These are phyloP conservation scores for Colletotrichum sp. DNA, from an alignment of 2,329 filamentous ascomycete species.

Conservation along the genomic window DNA sequence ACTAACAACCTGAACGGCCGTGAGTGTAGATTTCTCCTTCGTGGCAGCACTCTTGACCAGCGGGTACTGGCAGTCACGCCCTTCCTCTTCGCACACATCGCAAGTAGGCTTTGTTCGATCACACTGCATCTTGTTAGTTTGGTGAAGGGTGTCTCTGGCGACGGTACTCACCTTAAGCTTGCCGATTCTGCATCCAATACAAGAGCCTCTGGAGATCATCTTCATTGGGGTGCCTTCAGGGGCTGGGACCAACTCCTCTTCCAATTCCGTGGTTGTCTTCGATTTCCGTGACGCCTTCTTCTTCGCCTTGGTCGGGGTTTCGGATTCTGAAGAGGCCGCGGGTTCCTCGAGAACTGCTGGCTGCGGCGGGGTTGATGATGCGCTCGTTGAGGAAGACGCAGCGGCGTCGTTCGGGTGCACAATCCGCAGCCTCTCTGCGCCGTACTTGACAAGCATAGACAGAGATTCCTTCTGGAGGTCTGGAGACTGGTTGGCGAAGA, in stretches of 20 bases:
- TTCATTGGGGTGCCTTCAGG: neutral
- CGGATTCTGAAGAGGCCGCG: slow-evolving; percentile 12
- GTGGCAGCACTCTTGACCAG: slow-evolving; percentile 26
- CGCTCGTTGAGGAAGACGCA: slow-evolving; percentile 27
- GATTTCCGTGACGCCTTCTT: slow-evolving; percentile 19
- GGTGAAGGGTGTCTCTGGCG: too few relatives aligned
- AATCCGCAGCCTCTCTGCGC: slow-evolving; percentile 61
- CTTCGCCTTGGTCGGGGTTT: slow-evolving; percentile 7
- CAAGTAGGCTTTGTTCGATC: slow-evolving; percentile 45
- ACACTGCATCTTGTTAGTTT: slow-evolving; percentile 37
- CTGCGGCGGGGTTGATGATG: slow-evolving; percentile 27
- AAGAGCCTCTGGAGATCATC: slow-evolving; percentile 34
- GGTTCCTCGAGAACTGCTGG: slow-evolving; percentile 5
- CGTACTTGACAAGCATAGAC: slow-evolving; percentile 60
- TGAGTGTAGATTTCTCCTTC: neutral
- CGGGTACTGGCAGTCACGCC: slow-evolving; percentile 43
- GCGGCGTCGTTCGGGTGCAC: slow-evolving; percentile 52
- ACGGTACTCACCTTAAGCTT: slow-evolving; percentile 41
- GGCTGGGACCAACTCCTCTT: neutral
- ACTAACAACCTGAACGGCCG: slow-evolving; percentile 26
- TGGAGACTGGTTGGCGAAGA: slow-evolving; percentile 64
- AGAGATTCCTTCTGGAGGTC: slow-evolving; percentile 60
- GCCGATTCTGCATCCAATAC: slow-evolving; percentile 38
- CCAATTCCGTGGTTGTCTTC: neutral
- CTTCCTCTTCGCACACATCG: slow-evolving; percentile 36